phyloP scores from a whole-genome alignment of 2,329 filamentous ascomycete genomes.

The Neurospora sp. region DNA sequence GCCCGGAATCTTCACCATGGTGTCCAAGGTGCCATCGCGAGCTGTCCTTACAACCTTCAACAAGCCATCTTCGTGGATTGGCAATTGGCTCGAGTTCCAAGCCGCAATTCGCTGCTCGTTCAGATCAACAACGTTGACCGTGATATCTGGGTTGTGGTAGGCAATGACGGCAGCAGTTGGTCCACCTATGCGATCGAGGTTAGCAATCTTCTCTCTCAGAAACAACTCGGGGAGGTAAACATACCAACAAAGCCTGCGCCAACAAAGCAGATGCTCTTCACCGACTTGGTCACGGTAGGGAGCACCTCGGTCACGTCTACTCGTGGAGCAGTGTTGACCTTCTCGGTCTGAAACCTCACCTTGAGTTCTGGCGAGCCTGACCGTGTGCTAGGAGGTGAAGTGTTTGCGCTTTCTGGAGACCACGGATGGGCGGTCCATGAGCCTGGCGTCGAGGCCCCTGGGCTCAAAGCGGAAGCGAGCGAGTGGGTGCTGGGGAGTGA shows the following conservation, averaged over 20 bases:
- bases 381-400: conserved; percentile 18
- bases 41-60: conserved; percentile 40
- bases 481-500: conserved; percentile 15
- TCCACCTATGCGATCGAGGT: conserved; percentile 31
- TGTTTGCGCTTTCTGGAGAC: conserved; percentile 13
- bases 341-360: conserved; percentile 3
- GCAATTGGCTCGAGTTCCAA: conserved; percentile 49
- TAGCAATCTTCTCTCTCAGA: background rate
- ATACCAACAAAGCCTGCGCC: conserved; percentile 52
- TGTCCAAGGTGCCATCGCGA: conserved; percentile 28
- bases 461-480: conserved; percentile 10
- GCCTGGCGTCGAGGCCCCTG: conserved; percentile 9
- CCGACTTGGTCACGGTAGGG: background rate
- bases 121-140: conserved; percentile 49
- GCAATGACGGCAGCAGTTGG: conserved; percentile 53
- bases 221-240: background rate
- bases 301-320: background rate
- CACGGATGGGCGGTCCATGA: conserved; percentile 13
- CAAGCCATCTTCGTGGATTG: conserved; percentile 51
- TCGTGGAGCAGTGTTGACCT: conserved; percentile 3
- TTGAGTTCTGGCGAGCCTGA: conserved; percentile 18
- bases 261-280: conserved; percentile 41
- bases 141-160: conserved; percentile 45
- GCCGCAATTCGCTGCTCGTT: conserved; percentile 42
- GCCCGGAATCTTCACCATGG: conserved; percentile 15